A percentile compares a stretch with the other conserved stretches of the same genome.
These are phyloP conservation scores for Melaleuca quinquenervia DNA, from an alignment of 345 rosid genomes.

Conservation along the genomic window DNA sequence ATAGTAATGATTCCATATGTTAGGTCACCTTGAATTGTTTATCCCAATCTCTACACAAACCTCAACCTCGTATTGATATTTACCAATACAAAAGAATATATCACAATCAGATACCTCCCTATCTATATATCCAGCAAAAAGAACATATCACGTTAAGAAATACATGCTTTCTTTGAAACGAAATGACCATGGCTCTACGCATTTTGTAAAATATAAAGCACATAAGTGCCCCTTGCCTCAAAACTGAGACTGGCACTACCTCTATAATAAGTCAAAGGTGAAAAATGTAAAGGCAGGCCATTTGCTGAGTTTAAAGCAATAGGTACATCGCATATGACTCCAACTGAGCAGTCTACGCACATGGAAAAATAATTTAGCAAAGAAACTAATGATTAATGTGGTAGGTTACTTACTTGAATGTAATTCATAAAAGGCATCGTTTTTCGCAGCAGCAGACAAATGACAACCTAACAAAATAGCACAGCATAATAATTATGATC, in stretches of 20 bases:
- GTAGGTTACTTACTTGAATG: constrained; percentile 48
- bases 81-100: background rate
- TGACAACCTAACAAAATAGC: constrained; percentile 46
- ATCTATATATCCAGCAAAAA: background rate
- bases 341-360: background rate
- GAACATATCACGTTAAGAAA: background rate
- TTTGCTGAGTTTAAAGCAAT: background rate
- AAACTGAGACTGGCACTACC: background rate
- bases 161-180: background rate
- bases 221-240: background rate
- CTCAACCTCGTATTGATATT: background rate
- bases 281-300: background rate
- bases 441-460: constrained; percentile 76
- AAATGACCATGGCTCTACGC: background rate
- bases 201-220: background rate
- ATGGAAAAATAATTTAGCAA: background rate
- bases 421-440: constrained; percentile 67
- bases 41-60: background rate
- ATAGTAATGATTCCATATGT: background rate
- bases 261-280: background rate
- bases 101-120: background rate
- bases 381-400: background rate
- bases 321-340: background rate
- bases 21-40: background rate
- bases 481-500: background rate